Evolutionary conservation across 2,329 filamentous ascomycete genomes (phyloP), one percentile per base, ranked within the genome.

Genomic region (Plenodomus biglobosus): DNA sequence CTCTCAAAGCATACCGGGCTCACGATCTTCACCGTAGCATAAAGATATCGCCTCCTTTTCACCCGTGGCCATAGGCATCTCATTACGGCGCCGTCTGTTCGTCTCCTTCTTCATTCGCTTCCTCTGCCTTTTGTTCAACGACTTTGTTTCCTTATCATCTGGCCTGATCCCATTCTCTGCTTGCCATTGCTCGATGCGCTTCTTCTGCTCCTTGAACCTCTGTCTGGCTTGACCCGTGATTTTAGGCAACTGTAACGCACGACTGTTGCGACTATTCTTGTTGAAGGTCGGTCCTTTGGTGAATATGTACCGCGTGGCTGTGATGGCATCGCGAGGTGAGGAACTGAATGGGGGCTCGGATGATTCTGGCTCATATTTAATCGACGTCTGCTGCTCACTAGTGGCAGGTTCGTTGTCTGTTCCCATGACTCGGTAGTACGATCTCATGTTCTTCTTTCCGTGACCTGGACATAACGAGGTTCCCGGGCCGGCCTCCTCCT

Each of bases 161-260:
- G 10, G 35, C 38, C 22, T 36, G n/a, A 47, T 40, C 5, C 43
- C 24, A 2, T 38, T 15, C 21, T 36, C 39, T 5, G 32, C 24
- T 20, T 48, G 53, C 20, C 36, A 44, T 7, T 44, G 20, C 16
- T 46, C 46, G 2, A 47, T 39, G 3, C 16, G 34, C 18, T 13
- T 17, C 21, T 42, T 48, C 27, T 47, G 47, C 8, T 38, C 19
- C 7, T 45, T 39, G 38, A 42, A 50, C 1, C 36, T 41, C 34
- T 48, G 19, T 19, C 41, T 43, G 10, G 24, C 43, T 13, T n/a
- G 2, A 18, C 44, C 44, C 1, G 21, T 47, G 17, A 38, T 32
- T 17, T 42, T 46, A 10, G 44, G 41, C 19, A 48, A 27, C 10
- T 27, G 27, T 38, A 20, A 10, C 35, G 27, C 19, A 17, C 13